A percentile compares a stretch with the other conserved stretches of the same genome.
Evolutionary conservation across 768 basidiomycete genomes (phyloP).

Genomic region (Mrakia hoshinonis): DNA sequence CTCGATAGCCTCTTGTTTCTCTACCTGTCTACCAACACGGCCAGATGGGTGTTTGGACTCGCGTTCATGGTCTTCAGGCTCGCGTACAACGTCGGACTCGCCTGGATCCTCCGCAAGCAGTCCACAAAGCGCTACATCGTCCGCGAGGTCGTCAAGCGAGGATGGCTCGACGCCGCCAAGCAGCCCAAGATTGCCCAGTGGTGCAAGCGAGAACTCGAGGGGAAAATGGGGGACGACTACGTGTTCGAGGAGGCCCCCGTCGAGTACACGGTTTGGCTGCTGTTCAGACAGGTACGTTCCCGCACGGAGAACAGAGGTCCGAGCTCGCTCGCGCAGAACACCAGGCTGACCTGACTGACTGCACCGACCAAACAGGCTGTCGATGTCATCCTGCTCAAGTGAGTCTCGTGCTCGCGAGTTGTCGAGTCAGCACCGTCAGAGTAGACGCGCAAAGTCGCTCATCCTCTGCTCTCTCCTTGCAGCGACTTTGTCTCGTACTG

Average conservation of each 20-base stretch:
- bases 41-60: slow-evolving; percentile 18
- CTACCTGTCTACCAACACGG: neutral
- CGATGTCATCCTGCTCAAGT: slow-evolving; percentile 75
- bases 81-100: slow-evolving; percentile 86
- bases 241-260: slow-evolving; percentile 84
- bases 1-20: slow-evolving; percentile 21
- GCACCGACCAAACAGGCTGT: slow-evolving; percentile 8
- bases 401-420: slow-evolving; percentile 36
- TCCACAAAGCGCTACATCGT: slow-evolving; percentile 95
- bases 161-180: slow-evolving; percentile 71
- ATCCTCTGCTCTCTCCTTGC: slow-evolving; percentile 1
- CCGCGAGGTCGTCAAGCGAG: slow-evolving; percentile 60
- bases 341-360: neutral
- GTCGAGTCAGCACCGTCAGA: neutral
- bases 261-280: slow-evolving; percentile 93
- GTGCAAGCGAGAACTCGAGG: slow-evolving; percentile 75
- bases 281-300: slow-evolving; percentile 50
- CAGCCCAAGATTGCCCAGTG: slow-evolving; percentile 60
- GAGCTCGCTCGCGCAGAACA: neutral
- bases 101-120: slow-evolving; percentile 88
- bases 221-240: slow-evolving; percentile 92
- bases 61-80: slow-evolving; percentile 80
- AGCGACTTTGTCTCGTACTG: slow-evolving; percentile 44
- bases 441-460: neutral
- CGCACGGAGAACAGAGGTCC: neutral